Evolutionary conservation across 2,329 filamentous ascomycete species (phyloP).

Genomic region (Diplodia scrobiculata): DNA sequence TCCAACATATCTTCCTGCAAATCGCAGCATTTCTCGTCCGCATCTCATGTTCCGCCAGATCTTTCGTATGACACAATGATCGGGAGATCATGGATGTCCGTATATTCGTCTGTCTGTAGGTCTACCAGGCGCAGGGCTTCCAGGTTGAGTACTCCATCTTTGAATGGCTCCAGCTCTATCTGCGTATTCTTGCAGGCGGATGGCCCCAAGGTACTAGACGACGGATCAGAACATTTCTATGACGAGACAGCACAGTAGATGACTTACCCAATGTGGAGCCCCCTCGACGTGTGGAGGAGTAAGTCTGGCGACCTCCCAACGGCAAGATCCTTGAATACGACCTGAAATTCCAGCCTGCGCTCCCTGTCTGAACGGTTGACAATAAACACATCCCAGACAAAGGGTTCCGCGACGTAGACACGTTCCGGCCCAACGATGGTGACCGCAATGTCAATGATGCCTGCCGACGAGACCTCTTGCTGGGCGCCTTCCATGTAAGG

Average conservation of each 20-base stretch:
- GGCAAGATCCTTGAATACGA: slow-evolving; percentile 69
- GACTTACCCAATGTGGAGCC: slow-evolving; percentile 68
- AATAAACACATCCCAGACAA: slow-evolving; percentile 73
- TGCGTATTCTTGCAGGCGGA: slow-evolving; percentile 74
- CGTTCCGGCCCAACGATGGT: slow-evolving; percentile 67
- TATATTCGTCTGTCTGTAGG: slow-evolving; percentile 71
- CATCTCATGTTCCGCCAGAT: not conserved
- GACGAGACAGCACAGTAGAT: not conserved
- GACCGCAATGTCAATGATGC: slow-evolving; percentile 70
- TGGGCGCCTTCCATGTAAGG: slow-evolving; percentile 35
- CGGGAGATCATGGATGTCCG: slow-evolving; percentile 74
- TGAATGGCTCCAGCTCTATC: slow-evolving; percentile 69
- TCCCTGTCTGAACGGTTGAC: slow-evolving; percentile 67
- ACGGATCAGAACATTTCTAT: not conserved
- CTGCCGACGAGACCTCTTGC: slow-evolving; percentile 37
- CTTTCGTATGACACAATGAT: slow-evolving; percentile 56
- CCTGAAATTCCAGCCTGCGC: slow-evolving; percentile 70
- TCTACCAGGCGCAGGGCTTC: slow-evolving; percentile 75
- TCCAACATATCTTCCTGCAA: not conserved
- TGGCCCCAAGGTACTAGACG: slow-evolving; percentile 63
- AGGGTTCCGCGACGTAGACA: slow-evolving; percentile 66
- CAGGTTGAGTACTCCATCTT: slow-evolving; percentile 66
- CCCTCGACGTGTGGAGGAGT: slow-evolving; percentile 73
- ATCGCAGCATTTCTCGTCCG: not conserved
- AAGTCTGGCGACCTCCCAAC: slow-evolving; percentile 66